Conservation (phyloP, 495 filamentous ascomycete species). For the Penicillium roqueforti region DNA sequence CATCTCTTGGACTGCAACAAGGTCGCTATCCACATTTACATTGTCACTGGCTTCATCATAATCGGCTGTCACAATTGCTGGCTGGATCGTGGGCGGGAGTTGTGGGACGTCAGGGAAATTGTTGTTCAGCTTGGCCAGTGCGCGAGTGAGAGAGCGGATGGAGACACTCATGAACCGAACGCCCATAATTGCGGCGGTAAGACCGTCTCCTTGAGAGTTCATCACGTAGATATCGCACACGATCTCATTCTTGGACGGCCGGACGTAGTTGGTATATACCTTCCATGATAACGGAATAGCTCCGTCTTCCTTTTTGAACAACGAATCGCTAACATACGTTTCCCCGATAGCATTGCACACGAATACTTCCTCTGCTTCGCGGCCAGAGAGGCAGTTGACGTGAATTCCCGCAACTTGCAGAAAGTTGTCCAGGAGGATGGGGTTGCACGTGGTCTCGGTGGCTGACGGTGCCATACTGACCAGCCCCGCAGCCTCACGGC, state of each 20-base stretch:
- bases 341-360: conserved; percentile 20
- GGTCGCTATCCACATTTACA: neutral
- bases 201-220: neutral
- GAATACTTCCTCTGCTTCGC: conserved; percentile 20
- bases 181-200: conserved; percentile 1
- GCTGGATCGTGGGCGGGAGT: neutral
- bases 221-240: neutral
- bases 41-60: neutral
- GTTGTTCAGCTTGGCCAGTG: neutral
- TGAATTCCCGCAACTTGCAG: conserved; percentile 38
- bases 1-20: neutral
- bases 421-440: conserved; percentile 33
- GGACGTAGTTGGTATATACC: conserved; percentile 10
- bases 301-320: neutral
- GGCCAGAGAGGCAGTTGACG: conserved; percentile 30
- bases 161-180: neutral
- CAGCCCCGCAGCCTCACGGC: conserved; percentile 26
- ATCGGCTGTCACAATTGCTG: neutral
- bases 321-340: neutral
- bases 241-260: neutral
- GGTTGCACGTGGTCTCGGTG: conserved; percentile 12
- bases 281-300: conserved; percentile 5
- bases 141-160: neutral
- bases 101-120: neutral
- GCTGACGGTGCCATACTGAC: conserved; percentile 15